Conservation (phyloP, 177 flowering plant genomes). For the Vitis hybrid region DNA sequence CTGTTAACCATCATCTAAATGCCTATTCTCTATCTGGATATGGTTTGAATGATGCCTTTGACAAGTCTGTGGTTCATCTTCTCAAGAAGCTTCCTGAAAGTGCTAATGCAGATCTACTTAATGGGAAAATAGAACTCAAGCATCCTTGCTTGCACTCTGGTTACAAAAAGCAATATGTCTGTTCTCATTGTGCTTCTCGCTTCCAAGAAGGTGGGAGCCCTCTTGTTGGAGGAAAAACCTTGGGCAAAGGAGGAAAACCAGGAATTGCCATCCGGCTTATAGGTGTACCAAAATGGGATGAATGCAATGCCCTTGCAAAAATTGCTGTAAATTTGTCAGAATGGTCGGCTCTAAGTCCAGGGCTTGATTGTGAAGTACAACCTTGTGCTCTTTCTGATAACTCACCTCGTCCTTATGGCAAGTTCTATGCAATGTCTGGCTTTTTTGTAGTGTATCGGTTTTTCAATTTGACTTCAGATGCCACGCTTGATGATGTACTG, state of each 20-base stretch:
- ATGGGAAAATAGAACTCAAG: constrained; percentile 53
- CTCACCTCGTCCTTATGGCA: constrained; percentile 72
- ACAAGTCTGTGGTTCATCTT: constrained; percentile 77
- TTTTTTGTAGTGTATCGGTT: constrained; percentile 91
- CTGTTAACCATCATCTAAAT: constrained; percentile 73
- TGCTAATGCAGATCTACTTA: constrained; percentile 32
- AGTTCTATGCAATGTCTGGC: constrained; percentile 92
- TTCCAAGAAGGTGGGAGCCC: constrained; percentile 57
- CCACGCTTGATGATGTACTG: constrained; percentile 80
- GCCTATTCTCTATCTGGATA: constrained; percentile 95
- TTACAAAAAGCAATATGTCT: constrained; percentile 63
- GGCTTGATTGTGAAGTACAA: constrained; percentile 76
- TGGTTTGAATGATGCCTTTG: constrained; percentile 98
- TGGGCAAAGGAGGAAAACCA: constrained; percentile 46
- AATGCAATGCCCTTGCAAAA: constrained; percentile 80
- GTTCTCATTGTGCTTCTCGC: constrained; percentile 62
- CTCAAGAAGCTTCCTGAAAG: constrained; percentile 44
- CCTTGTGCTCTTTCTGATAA: constrained; percentile 79
- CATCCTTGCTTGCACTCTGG: constrained; percentile 94
- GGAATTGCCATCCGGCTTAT: constrained; percentile 53
- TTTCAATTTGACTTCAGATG: constrained; percentile 77
- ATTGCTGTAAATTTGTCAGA: constrained; percentile 80
- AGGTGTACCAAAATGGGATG: constrained; percentile 86
- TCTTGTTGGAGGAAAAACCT: constrained; percentile 30
- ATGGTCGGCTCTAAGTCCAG: constrained; percentile 69